Percentiles rank a stretch among this genome's conserved stretches.
Evolutionary conservation across 2,329 filamentous ascomycete species (phyloP).

Genomic region (Colletotrichum navitas): DNA sequence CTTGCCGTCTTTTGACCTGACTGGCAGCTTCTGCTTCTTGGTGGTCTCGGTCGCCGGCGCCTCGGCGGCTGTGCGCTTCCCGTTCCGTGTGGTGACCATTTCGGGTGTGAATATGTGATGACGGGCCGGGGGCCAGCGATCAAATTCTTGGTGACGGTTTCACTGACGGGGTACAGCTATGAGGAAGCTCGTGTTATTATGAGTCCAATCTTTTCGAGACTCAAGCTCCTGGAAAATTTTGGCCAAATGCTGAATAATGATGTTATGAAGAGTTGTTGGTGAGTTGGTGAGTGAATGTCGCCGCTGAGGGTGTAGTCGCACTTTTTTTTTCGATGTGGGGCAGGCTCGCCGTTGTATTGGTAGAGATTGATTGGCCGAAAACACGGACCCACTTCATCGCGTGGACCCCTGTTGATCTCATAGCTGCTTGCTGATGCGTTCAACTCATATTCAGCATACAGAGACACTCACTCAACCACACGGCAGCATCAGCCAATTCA

Average conservation of each 20-base stretch:
- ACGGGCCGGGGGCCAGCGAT: not conserved
- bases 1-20: slow-evolving; percentile 52
- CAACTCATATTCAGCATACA: slow-evolving; percentile 4
- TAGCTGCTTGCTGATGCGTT: slow-evolving; percentile 1
- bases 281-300: slow-evolving; percentile 13
- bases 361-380: slow-evolving; percentile 26
- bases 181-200: not conserved
- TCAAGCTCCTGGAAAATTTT: not conserved
- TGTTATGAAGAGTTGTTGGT: slow-evolving; percentile 7
- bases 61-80: slow-evolving; percentile 39
- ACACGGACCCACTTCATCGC: slow-evolving; percentile 39
- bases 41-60: slow-evolving; percentile 7
- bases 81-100: slow-evolving; percentile 43
- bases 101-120: slow-evolving; percentile 10
- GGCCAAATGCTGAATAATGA: not conserved
- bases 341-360: not conserved
- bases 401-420: not conserved
- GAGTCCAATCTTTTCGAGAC: not conserved
- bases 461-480: not conserved
- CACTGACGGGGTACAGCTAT: not conserved
- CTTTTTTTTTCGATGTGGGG: slow-evolving; percentile 39
- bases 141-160: not conserved
- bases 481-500: not conserved
- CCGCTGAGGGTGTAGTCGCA: slow-evolving; percentile 26
- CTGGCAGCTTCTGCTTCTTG: slow-evolving; percentile 48